These are phyloP conservation scores for Bruguiera gymnorhiza DNA, from an alignment of 345 rosid species.

Conservation along the genomic window DNA sequence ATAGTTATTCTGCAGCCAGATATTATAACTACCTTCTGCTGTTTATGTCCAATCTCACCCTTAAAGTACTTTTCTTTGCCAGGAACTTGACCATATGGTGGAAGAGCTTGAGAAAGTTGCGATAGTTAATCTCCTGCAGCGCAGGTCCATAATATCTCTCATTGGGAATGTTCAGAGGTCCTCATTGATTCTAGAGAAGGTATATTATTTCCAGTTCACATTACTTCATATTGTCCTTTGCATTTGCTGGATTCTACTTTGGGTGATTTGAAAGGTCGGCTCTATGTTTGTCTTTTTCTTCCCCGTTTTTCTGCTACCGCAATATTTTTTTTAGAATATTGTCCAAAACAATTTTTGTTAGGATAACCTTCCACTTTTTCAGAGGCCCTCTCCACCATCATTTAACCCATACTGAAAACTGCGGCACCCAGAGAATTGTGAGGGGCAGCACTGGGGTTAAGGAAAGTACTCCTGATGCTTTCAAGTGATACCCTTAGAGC, in stretches of 20 bases:
- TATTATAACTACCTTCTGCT: background rate
- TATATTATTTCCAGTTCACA: slow-evolving; percentile 19
- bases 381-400: too few species aligned
- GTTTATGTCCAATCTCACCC: slow-evolving; percentile 9
- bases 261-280: background rate
- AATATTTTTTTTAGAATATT: background rate
- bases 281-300: background rate
- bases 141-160: slow-evolving; percentile 87
- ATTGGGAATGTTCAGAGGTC: slow-evolving; percentile 93
- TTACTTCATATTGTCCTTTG: slow-evolving; percentile 1
- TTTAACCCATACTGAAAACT: too few species aligned
- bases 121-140: slow-evolving; percentile 76
- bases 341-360: background rate
- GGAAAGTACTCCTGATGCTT: too few species aligned
- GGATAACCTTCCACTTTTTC: too few species aligned
- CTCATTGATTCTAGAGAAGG: slow-evolving; percentile 93
- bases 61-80: slow-evolving; percentile 13
- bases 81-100: slow-evolving; percentile 98
- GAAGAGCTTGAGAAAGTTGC: slow-evolving; percentile 99
- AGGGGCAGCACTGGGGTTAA: too few species aligned
- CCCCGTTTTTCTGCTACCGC: background rate
- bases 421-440: too few species aligned
- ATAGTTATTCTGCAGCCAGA: background rate
- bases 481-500: too few species aligned
- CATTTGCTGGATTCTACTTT: background rate